Evolutionary conservation across 1,284 basidiomycete genomes (phyloP).

Genomic region (Ceratobasidium sp.): DNA sequence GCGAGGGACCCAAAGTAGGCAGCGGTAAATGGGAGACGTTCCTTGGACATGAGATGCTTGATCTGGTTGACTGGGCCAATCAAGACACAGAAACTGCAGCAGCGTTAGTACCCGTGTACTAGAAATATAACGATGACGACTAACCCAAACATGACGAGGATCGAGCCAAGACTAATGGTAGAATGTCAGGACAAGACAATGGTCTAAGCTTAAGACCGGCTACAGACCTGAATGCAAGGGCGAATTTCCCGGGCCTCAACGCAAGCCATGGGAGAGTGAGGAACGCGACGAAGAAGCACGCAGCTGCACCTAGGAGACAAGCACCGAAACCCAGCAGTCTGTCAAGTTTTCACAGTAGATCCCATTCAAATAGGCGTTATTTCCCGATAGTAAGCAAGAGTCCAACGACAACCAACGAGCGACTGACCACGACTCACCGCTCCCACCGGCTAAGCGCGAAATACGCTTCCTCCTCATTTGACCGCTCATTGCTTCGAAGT

Average conservation of each 20-base stretch:
- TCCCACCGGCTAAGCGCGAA: conserved; percentile 94
- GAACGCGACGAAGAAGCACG: conserved; percentile 97
- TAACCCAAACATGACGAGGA: conserved; percentile 89
- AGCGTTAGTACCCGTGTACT: conserved; percentile 48
- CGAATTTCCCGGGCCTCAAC: conserved; percentile 88
- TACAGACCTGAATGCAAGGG: conserved; percentile 79
- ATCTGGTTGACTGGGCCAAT: conserved; percentile 87
- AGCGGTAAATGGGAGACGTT: conserved; percentile 87
- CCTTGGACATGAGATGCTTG: conserved; percentile 86
- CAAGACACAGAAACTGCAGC: conserved; percentile 79
- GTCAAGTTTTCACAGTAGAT: not conserved
- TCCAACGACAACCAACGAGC: conserved; percentile 1
- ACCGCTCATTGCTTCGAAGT: conserved; percentile 72
- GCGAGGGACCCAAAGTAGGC: conserved; percentile 85
- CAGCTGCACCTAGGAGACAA: conserved; percentile 88
- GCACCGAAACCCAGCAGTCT: conserved; percentile 94
- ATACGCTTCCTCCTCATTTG: conserved; percentile 97
- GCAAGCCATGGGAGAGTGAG: conserved; percentile 87
- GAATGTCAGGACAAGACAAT: conserved; percentile 13
- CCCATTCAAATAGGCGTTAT: conserved; percentile 21
- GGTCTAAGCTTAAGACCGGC: not conserved
- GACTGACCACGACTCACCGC: conserved; percentile 62
- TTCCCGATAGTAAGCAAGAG: not conserved
- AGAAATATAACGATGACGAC: conserved; percentile 50
- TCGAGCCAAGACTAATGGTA: conserved; percentile 72